These are phyloP conservation scores for Suillus luteus DNA, from an alignment of 768 basidiomycete genomes.

Conservation along the genomic window DNA sequence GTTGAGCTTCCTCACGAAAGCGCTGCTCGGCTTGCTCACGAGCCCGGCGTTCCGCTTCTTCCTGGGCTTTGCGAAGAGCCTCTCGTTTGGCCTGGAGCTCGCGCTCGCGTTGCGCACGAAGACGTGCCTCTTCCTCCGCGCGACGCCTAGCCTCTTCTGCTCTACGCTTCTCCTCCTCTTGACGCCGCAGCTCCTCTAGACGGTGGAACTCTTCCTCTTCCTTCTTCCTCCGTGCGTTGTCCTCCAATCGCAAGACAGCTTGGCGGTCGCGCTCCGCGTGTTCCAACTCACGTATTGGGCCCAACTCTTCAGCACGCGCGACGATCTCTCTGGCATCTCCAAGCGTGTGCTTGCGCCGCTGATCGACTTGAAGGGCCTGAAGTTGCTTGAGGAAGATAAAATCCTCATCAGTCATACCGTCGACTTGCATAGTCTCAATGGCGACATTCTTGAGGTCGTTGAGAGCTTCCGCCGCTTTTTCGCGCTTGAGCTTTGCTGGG, in stretches of 20 bases:
- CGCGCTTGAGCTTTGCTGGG: slow-evolving; percentile 7
- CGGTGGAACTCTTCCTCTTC: slow-evolving; percentile 21
- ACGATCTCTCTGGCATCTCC: slow-evolving; percentile 23
- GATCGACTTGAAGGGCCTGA: slow-evolving; percentile 18
- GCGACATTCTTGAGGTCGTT: slow-evolving; percentile 10
- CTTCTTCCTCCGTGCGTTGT: slow-evolving; percentile 12
- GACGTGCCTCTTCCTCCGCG: slow-evolving; percentile 20
- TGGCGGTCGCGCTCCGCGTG: slow-evolving; percentile 23
- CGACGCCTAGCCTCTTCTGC: slow-evolving; percentile 11
- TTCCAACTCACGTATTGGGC: slow-evolving; percentile 17
- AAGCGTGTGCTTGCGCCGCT: slow-evolving; percentile 17
- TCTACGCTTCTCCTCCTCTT: slow-evolving; percentile 20
- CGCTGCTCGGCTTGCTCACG: slow-evolving; percentile 18
- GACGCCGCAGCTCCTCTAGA: slow-evolving; percentile 23
- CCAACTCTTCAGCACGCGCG: slow-evolving; percentile 25
- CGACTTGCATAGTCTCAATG: slow-evolving; percentile 19
- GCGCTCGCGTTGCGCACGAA: slow-evolving; percentile 27
- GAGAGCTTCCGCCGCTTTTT: not conserved
- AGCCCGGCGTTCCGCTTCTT: slow-evolving; percentile 24
- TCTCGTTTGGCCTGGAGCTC: slow-evolving; percentile 20
- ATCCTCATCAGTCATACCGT: slow-evolving; percentile 23
- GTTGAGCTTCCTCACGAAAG: slow-evolving; percentile 15
- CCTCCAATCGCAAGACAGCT: slow-evolving; percentile 20
- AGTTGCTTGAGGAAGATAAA: slow-evolving; percentile 31
- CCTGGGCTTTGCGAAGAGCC: slow-evolving; percentile 12